These are phyloP conservation scores for Pythium monospermum DNA, from an alignment of 352 stramenopile genomes.

Conservation along the genomic window DNA sequence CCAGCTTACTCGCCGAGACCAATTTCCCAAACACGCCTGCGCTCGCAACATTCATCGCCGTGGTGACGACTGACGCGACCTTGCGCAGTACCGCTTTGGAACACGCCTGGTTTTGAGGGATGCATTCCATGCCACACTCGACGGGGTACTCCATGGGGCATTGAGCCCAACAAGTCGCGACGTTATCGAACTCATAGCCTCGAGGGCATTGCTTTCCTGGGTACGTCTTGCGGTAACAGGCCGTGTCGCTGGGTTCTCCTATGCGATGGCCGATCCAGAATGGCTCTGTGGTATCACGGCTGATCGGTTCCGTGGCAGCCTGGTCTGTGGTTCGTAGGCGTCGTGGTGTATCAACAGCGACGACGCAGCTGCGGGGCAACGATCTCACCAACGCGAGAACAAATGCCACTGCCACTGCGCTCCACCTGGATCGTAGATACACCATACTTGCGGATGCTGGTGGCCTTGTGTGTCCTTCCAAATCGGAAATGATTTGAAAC, in stretches of 20 bases:
- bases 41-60: slow-evolving; percentile 45
- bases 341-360: not conserved
- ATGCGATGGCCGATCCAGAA: slow-evolving; percentile 30
- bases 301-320: not conserved
- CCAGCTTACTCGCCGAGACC: slow-evolving; percentile 29
- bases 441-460: too few species aligned
- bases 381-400: not conserved
- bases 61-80: slow-evolving; percentile 37
- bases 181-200: slow-evolving; percentile 45
- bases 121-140: slow-evolving; percentile 60
- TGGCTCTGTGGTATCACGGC: not conserved
- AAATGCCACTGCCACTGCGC: slow-evolving; percentile 1
- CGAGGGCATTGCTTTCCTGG: slow-evolving; percentile 26
- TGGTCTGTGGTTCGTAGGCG: too few species aligned
- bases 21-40: slow-evolving; percentile 52
- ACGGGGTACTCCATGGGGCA: slow-evolving; percentile 73
- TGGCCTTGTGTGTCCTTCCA: too few species aligned
- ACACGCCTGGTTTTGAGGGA: slow-evolving; percentile 67
- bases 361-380: not conserved
- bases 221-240: slow-evolving; percentile 52
- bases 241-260: slow-evolving; percentile 24
- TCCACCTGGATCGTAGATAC: not conserved
- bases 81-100: slow-evolving; percentile 44
- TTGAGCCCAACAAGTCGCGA: slow-evolving; percentile 55
- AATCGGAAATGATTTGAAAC: too few species aligned